A percentile compares a stretch with the other conserved stretches of the same genome.
Evolutionary conservation across 805 yeast genomes (phyloP).

Genomic region (Metschnikowia matae): DNA sequence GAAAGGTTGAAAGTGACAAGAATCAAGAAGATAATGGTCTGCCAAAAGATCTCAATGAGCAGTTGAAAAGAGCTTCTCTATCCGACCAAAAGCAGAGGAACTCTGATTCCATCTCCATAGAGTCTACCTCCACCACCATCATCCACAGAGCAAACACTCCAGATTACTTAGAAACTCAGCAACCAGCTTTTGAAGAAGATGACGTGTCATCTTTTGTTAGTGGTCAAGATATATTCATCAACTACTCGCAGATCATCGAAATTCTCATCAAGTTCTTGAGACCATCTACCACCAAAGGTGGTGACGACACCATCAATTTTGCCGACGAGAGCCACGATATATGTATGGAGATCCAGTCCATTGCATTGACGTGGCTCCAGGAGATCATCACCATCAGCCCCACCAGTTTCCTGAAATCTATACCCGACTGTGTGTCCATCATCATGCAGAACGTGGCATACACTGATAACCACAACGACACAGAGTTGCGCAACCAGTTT

Average conservation of each 20-base stretch:
- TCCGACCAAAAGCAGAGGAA: neutral
- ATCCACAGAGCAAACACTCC: slow-evolving; percentile 13
- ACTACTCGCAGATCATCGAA: slow-evolving; percentile 74
- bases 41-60: slow-evolving; percentile 2
- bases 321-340: slow-evolving; percentile 37
- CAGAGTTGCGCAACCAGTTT: slow-evolving; percentile 35
- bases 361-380: slow-evolving; percentile 79
- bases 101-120: slow-evolving; percentile 19
- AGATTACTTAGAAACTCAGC: neutral
- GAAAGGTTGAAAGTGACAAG: neutral
- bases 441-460: slow-evolving; percentile 44
- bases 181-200: slow-evolving; percentile 14
- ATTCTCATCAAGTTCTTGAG: slow-evolving; percentile 75
- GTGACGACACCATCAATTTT: slow-evolving; percentile 18
- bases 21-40: neutral
- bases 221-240: slow-evolving; percentile 74
- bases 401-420: slow-evolving; percentile 62
- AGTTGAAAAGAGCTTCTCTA: neutral
- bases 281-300: slow-evolving; percentile 20
- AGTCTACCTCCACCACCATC: slow-evolving; percentile 25
- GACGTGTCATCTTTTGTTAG: slow-evolving; percentile 29
- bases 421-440: slow-evolving; percentile 71
- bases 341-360: slow-evolving; percentile 62
- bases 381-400: slow-evolving; percentile 72
- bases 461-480: slow-evolving; percentile 34